These are phyloP conservation scores for Gardenia jasminoides DNA, from an alignment of 257 asterid species.

Conservation along the genomic window DNA sequence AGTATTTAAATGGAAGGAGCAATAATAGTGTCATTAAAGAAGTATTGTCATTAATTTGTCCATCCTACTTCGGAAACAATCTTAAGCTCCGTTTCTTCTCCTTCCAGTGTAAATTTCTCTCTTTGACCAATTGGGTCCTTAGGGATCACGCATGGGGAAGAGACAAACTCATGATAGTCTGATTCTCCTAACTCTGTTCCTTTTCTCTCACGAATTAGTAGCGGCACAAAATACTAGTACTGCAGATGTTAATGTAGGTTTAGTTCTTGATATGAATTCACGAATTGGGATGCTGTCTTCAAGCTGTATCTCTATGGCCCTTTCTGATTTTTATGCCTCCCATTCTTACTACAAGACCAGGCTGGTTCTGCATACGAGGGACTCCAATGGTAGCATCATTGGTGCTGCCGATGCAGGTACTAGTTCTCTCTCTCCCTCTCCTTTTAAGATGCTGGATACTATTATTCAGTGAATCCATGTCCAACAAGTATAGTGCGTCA, in stretches of 20 bases:
- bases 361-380: slow-evolving; percentile 24
- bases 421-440: too few relatives aligned
- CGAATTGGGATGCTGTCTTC: slow-evolving; percentile 25
- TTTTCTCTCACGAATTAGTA: not conserved
- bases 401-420: slow-evolving; percentile 34
- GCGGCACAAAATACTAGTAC: not conserved
- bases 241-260: slow-evolving; percentile 10
- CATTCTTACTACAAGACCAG: slow-evolving; percentile 26
- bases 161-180: not conserved
- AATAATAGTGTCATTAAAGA: too few relatives aligned
- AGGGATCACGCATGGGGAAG: too few relatives aligned
- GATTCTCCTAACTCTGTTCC: not conserved
- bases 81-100: too few relatives aligned
- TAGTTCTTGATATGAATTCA: slow-evolving; percentile 31
- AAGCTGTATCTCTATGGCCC: slow-evolving; percentile 24
- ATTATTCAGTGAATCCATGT: too few relatives aligned
- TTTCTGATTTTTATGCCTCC: slow-evolving; percentile 28
- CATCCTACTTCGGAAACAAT: too few relatives aligned
- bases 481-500: too few relatives aligned
- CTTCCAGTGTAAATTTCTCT: too few relatives aligned
- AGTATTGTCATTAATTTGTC: too few relatives aligned
- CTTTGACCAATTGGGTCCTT: too few relatives aligned
- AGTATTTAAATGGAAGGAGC: too few relatives aligned
- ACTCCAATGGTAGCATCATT: slow-evolving; percentile 26
- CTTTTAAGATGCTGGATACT: too few relatives aligned